Conservation (phyloP, 1,284 basidiomycete genomes). For the Ceratobasidium sp. region DNA sequence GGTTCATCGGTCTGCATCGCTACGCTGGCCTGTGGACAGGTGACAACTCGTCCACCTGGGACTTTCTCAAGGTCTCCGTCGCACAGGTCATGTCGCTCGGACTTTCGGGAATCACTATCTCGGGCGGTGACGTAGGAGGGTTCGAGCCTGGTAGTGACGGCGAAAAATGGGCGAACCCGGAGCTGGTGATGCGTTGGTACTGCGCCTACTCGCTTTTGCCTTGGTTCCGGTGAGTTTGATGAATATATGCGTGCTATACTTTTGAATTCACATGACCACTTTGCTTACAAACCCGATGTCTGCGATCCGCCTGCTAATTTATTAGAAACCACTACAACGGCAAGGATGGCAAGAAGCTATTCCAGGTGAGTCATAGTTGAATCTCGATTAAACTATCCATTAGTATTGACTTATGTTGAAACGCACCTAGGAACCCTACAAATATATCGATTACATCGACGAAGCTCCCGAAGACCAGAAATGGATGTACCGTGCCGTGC, state of each 20-base stretch:
- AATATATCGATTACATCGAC: slow-evolving; percentile 13
- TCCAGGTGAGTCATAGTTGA: slow-evolving; percentile 20
- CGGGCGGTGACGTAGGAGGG: slow-evolving; percentile 41
- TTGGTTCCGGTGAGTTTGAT: slow-evolving; percentile 30
- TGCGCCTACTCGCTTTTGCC: slow-evolving; percentile 35
- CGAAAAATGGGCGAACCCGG: slow-evolving; percentile 37
- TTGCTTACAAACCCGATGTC: background rate
- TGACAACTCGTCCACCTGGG: slow-evolving; percentile 36
- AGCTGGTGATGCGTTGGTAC: slow-evolving; percentile 43
- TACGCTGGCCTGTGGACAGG: slow-evolving; percentile 42
- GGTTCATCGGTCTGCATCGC: slow-evolving; percentile 38
- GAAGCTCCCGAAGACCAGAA: slow-evolving; percentile 31
- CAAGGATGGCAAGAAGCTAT: slow-evolving; percentile 34
- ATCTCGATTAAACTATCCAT: background rate
- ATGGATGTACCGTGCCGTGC: slow-evolving; percentile 26
- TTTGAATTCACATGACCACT: background rate
- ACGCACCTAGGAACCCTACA: slow-evolving; percentile 27
- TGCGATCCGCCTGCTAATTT: too few relatives aligned
- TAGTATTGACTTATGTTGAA: background rate
- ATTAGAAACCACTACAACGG: slow-evolving; percentile 41
- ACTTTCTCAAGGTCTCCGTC: slow-evolving; percentile 39
- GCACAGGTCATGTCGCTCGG: slow-evolving; percentile 42
- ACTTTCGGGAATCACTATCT: slow-evolving; percentile 35
- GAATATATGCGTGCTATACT: background rate
- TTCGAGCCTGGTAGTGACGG: slow-evolving; percentile 12